A percentile compares a stretch with the other conserved stretches of the same genome.
Conservation (phyloP, 2,329 filamentous ascomycete genomes). For the Trichophyton rubrum region DNA sequence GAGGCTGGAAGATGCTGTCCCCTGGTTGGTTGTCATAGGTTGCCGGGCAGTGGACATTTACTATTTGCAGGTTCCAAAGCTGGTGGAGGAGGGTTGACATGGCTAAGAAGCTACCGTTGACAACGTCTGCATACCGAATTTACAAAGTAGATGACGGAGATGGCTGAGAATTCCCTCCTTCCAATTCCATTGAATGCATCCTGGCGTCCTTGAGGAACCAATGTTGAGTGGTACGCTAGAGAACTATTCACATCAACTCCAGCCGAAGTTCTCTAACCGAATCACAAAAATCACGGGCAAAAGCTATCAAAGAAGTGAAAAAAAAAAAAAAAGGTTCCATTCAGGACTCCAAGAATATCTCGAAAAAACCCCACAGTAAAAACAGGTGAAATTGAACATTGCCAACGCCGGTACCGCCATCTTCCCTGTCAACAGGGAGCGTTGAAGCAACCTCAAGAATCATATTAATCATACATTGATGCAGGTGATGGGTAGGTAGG, state of each 20-base stretch:
- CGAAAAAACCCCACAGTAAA: neutral
- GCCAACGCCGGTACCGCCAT: neutral
- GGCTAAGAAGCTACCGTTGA: neutral
- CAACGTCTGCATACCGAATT: neutral
- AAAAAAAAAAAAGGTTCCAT: neutral
- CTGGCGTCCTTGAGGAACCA: too few relatives aligned
- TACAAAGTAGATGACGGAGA: neutral
- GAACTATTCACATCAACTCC: neutral
- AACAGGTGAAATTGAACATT: neutral
- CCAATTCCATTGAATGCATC: neutral
- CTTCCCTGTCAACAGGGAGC: neutral
- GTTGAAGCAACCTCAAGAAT: neutral
- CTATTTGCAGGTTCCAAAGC: neutral
- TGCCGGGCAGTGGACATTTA: neutral
- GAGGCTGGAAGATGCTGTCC: neutral
- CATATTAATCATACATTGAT: constrained; percentile 2
- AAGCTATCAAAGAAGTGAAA: neutral
- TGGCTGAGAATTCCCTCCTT: neutral
- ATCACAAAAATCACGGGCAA: neutral
- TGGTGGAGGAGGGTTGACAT: neutral
- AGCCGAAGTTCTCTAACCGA: neutral
- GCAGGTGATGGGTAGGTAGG: neutral
- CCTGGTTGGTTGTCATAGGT: neutral
- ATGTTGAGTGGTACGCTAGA: neutral
- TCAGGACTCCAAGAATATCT: neutral